Conservation (phyloP, 2,329 filamentous ascomycete genomes). For the Botrytis byssoidea region DNA sequence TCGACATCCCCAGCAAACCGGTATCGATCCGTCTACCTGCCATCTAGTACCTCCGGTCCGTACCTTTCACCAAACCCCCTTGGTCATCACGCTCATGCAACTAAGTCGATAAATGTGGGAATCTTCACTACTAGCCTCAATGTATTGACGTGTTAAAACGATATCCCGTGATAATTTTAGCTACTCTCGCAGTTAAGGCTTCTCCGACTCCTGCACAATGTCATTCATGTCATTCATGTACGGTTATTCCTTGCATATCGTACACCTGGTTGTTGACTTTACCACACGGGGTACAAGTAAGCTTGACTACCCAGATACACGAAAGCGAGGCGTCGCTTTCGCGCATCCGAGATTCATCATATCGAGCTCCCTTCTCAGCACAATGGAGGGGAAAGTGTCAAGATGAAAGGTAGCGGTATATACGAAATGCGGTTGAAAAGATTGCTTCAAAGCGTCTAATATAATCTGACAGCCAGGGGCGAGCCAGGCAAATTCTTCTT, state of each 20-base stretch:
- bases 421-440: not conserved
- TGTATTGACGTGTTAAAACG: not conserved
- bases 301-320: not conserved
- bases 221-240: not conserved
- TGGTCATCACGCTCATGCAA: not conserved
- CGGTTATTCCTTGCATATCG: constrained; percentile 9
- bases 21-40: not conserved
- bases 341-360: not conserved
- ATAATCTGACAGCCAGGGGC: not conserved
- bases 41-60: not conserved
- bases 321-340: not conserved
- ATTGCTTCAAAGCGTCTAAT: not conserved
- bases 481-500: not conserved
- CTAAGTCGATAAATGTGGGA: constrained; percentile 5
- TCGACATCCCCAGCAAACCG: not conserved
- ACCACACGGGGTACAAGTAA: not conserved
- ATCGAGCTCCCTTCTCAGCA: not conserved
- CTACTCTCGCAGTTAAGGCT: not conserved
- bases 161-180: constrained; percentile 14
- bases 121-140: not conserved
- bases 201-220: not conserved
- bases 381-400: not conserved
- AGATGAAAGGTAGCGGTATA: not conserved
- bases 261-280: not conserved
- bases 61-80: not conserved